Evolutionary conservation across 208 protist species (phyloP), one percentile per base, ranked within the genome.

Genomic region (Acanthamoeba castellanii): DNA sequence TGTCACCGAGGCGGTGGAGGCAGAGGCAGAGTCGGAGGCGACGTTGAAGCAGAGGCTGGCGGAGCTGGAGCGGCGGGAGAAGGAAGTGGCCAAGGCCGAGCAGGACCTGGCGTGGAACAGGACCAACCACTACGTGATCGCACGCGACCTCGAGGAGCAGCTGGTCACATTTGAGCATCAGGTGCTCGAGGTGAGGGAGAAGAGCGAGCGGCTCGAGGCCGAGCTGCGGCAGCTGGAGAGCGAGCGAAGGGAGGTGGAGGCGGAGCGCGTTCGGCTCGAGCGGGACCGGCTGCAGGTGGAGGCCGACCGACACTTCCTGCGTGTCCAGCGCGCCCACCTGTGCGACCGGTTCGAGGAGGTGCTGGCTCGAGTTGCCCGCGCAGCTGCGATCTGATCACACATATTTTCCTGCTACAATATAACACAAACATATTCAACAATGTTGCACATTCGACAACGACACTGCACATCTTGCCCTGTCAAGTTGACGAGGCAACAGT

Each of bases 91-190:
- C n/a, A 1, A 82, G 37, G 72, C 42, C 32, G 72, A 82, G 72
- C 32, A 30, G 37, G 72, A 82, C 18, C 72, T 82, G 13, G 72
- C 52, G 37, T 82, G 72, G 72, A 82, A 11, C 72, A 42, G n/a
- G 37, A 82, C 42, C 37, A 82, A 82, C 72, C 72, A 82, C 37
- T 32, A 52, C 20, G 11, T 82, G 9, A 82, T 82, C 72, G 50
- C 50, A 37, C 72, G 72, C 72, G 72, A 82, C 3, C 37, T 82
- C 34, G 72, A 82, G 32, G 72, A 82, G 37, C 72, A 82, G 72
- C 34, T 37, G 37, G 72, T 34, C 72, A 27, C 37, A 14, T 52
- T 82, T 2, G 72, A 82, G 72, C 37, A 82, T 0, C 72, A 25
- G 18, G 72, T 50, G 37, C 72, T 11, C 72, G 72, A 42, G 37